Conservation (phyloP, 768 basidiomycete species). For the Lactifluus subvellereus region DNA sequence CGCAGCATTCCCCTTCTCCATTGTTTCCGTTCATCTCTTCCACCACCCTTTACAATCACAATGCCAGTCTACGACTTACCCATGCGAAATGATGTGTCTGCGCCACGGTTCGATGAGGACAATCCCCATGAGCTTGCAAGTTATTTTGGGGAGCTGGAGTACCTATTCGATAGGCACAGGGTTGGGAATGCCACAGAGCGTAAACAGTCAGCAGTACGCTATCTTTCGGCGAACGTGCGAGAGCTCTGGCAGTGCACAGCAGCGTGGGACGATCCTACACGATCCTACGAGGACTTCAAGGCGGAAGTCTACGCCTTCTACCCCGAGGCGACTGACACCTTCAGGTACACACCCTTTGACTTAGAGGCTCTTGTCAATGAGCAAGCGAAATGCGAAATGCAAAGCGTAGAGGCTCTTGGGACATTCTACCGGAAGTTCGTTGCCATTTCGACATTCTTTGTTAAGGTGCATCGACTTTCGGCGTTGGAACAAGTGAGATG, state of each 20-base stretch:
- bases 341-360: not conserved
- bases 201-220: not conserved
- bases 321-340: not conserved
- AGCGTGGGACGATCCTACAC: not conserved
- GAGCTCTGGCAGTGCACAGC: not conserved
- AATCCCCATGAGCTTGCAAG: not conserved
- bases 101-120: slow-evolving; percentile 30
- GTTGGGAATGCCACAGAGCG: not conserved
- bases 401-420: not conserved
- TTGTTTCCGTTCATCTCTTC: too few species aligned
- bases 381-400: not conserved
- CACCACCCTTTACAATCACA: not conserved
- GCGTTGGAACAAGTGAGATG: not conserved
- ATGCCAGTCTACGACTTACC: not conserved
- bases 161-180: not conserved
- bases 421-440: not conserved
- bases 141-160: not conserved
- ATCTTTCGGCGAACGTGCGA: not conserved
- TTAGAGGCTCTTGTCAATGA: not conserved
- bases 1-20: too few species aligned
- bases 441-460: not conserved
- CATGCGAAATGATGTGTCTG: slow-evolving; percentile 24
- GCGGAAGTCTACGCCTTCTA: not conserved
- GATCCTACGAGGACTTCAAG: not conserved
- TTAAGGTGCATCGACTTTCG: not conserved